Evolutionary conservation across 2,329 filamentous ascomycete genomes (phyloP), one percentile per base, ranked within the genome.

Genomic region (Fusarium sp.): DNA sequence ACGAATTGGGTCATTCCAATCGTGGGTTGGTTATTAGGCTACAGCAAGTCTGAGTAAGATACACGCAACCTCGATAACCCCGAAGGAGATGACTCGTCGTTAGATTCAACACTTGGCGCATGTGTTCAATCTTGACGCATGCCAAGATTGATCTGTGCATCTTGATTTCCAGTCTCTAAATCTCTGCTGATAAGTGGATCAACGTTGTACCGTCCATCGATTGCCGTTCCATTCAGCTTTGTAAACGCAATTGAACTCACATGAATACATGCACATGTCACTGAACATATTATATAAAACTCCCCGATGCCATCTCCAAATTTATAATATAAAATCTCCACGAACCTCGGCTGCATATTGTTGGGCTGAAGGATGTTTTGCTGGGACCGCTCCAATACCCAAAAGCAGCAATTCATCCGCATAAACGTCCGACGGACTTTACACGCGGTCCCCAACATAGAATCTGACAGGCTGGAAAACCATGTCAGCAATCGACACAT

Each of bases 351-450:
- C 43, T 37, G 35, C 16, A 53, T 59, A 67, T 59, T 67, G 64
- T 67, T 67, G 64, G 46, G 64, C 16, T 25, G 13, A 33, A 42
- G 30, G n/a, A n/a, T 37, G 43, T 60, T 65, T 64, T 46, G 64
- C 38, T 67, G 64, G 37, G 64, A 53, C 52, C 61, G 64, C 52
- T 52, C 33, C 18, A 49, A 37, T 56, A 32, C 42, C 64, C 64
- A 25, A 66, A 67, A 67, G 47, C 33, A 66, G 64, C 42, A 67
- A 66, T 52, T 66, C 21, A 28, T 43, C 64, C 64, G 60, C 42
- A 33, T 19, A 42, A 66, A 53, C 44, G 23, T 40, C 64, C 64
- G 64, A 65, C 64, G 64, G 64, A 67, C 60, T 67, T 67, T 67
- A 35, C 7, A 33, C 12, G 19, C 25, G 33, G 28, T 42, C 49